A percentile compares a stretch with the other conserved stretches of the same genome.
These are phyloP conservation scores for Neurospora sublineolata DNA, from an alignment of 495 filamentous ascomycete genomes.

Conservation along the genomic window DNA sequence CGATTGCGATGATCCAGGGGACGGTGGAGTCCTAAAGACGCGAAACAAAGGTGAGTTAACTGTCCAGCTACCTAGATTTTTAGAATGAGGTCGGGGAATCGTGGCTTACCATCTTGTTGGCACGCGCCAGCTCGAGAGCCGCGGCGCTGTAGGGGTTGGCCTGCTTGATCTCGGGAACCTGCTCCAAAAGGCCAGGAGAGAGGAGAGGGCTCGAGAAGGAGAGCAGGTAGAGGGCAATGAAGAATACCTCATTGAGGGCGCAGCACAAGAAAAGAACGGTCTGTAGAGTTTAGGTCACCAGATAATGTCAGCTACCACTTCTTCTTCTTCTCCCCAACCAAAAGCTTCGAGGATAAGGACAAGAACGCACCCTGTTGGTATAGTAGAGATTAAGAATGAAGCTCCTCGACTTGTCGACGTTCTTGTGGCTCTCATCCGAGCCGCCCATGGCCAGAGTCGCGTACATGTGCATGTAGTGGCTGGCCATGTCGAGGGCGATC, in stretches of 20 bases:
- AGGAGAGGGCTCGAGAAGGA: slow-evolving; percentile 85
- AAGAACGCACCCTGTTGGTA: slow-evolving; percentile 68
- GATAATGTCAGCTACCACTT: slow-evolving; percentile 10
- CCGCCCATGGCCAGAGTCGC: slow-evolving; percentile 78
- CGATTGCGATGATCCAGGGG: slow-evolving; percentile 80
- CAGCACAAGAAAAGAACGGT: slow-evolving; percentile 86
- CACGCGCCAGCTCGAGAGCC: slow-evolving; percentile 81
- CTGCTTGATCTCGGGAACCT: slow-evolving; percentile 41
- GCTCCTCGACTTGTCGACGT: slow-evolving; percentile 65
- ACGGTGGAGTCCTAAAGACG: slow-evolving; percentile 30
- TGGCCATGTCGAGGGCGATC: slow-evolving; percentile 83
- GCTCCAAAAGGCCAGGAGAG: slow-evolving; percentile 64
- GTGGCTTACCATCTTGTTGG: slow-evolving; percentile 82
- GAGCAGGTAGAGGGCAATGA: slow-evolving; percentile 93
- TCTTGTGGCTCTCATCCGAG: slow-evolving; percentile 77
- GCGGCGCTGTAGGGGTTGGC: slow-evolving; percentile 77
- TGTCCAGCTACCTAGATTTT: background rate
- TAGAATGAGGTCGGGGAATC: background rate
- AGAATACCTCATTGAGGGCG: slow-evolving; percentile 85
- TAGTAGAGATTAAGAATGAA: slow-evolving; percentile 91
- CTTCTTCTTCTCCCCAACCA: slow-evolving; percentile 2
- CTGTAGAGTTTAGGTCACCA: slow-evolving; percentile 30
- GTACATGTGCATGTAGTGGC: slow-evolving; percentile 99
- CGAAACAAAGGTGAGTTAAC: background rate
- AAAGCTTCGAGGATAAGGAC: background rate